A percentile compares a stretch with the other conserved stretches of the same genome.
Evolutionary conservation across 1,284 basidiomycete species (phyloP).

Genomic region (Uromyces viciae-fabae): DNA sequence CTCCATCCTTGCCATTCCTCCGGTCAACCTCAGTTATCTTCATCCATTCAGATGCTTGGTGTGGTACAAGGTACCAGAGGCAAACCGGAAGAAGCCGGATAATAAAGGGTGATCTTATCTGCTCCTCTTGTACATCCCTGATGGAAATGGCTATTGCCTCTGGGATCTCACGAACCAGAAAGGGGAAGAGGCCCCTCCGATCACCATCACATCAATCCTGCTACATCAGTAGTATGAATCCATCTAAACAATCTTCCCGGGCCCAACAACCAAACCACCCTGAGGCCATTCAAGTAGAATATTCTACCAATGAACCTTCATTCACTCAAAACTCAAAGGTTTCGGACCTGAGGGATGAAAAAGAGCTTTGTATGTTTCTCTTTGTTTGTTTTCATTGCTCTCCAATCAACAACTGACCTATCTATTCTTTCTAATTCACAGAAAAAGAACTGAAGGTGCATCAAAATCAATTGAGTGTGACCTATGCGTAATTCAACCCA

Average conservation of each 20-base stretch:
- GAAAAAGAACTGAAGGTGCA: background rate
- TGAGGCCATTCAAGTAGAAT: no score
- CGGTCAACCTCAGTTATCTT: background rate
- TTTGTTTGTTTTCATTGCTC: background rate
- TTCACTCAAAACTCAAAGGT: background rate
- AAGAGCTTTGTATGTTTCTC: background rate
- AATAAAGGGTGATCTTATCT: background rate
- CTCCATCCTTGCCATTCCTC: background rate
- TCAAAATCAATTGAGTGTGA: background rate
- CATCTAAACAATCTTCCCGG: no score
- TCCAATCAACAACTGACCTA: background rate
- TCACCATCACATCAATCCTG: no score
- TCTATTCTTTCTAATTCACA: background rate
- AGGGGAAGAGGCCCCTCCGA: no score
- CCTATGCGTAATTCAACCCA: background rate
- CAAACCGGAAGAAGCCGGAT: background rate
- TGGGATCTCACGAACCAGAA: constrained; percentile 20
- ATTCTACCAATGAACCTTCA: no score
- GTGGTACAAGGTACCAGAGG: constrained; percentile 14
- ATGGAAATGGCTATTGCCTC: background rate
- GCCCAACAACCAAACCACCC: no score
- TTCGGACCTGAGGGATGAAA: background rate
- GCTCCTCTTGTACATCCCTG: background rate
- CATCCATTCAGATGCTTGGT: background rate
- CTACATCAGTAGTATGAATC: no score